phyloP scores from a whole-genome alignment of 1,139 yeast genomes.

The Taiozyma sp. region DNA sequence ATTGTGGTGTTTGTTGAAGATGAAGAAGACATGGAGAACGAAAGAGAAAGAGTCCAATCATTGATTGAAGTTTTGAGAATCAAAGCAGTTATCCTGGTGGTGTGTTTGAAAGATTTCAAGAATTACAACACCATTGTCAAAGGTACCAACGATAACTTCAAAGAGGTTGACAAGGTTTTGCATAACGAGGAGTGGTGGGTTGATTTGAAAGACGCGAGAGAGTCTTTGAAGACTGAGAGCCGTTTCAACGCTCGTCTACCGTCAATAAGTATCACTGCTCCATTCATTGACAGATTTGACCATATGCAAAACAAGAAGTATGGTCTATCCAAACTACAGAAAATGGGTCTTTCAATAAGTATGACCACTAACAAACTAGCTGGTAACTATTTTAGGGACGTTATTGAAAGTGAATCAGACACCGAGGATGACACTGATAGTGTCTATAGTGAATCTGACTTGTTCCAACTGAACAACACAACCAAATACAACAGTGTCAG shows the following conservation, averaged over 20 bases:
- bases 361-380: conserved; percentile 56
- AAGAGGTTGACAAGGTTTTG: conserved; percentile 30
- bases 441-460: conserved; percentile 12
- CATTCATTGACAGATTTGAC: conserved; percentile 17
- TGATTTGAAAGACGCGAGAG: conserved; percentile 53
- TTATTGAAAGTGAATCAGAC: conserved; percentile 25
- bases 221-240: conserved; percentile 21
- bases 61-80: conserved; percentile 75
- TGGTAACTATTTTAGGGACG: conserved; percentile 29
- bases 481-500: conserved; percentile 5
- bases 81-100: conserved; percentile 68
- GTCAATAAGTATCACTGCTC: conserved; percentile 16
- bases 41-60: conserved; percentile 50
- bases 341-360: conserved; percentile 67
- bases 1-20: conserved; percentile 88
- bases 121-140: conserved; percentile 73
- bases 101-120: conserved; percentile 59
- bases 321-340: conserved; percentile 56
- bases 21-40: conserved; percentile 64
- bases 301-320: conserved; percentile 28
- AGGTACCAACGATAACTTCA: conserved; percentile 39
- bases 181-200: conserved; percentile 57
- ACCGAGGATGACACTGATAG: conserved; percentile 12
- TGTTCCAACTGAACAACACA: conserved; percentile 12
- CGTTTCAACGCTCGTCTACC: conserved; percentile 15